Evolutionary conservation across 305 asterid genomes (phyloP).

Genomic region (Fraxinus sp.): DNA sequence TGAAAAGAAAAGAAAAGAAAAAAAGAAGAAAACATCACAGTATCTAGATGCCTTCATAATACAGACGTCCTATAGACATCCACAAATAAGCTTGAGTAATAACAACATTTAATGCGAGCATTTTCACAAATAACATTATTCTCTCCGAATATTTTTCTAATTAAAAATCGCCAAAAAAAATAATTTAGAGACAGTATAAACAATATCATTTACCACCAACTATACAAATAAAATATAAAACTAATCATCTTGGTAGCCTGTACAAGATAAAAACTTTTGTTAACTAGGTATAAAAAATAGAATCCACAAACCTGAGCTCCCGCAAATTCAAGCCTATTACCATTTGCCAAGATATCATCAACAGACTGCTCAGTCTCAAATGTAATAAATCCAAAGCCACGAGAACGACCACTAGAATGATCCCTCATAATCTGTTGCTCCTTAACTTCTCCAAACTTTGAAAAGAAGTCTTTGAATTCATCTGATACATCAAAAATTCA

Average conservation of each 20-base stretch:
- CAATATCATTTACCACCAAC: neutral
- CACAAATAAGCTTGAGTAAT: neutral
- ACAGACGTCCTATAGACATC: neutral
- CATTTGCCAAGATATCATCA: constrained; percentile 50
- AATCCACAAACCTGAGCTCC: constrained; percentile 46
- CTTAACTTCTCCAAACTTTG: constrained; percentile 47
- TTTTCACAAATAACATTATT: neutral
- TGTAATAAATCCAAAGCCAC: constrained; percentile 57
- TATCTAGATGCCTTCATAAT: neutral
- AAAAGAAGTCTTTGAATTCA: constrained; percentile 54
- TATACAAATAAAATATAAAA: neutral
- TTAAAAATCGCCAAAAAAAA: neutral
- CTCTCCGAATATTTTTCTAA: neutral
- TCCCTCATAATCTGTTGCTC: constrained; percentile 62
- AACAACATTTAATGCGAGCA: neutral
- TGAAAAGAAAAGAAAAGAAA: neutral
- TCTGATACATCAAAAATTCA: constrained; percentile 35
- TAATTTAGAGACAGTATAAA: neutral
- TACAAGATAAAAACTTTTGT: neutral
- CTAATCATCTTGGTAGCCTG: neutral
- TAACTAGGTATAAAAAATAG: neutral
- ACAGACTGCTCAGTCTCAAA: constrained; percentile 54
- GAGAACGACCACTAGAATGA: constrained; percentile 55
- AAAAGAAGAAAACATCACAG: neutral
- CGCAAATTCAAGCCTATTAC: constrained; percentile 51